Evolutionary conservation across 2,329 filamentous ascomycete genomes (phyloP), one percentile per base, ranked within the genome.

Genomic region (Pyrenochaeta sp.): DNA sequence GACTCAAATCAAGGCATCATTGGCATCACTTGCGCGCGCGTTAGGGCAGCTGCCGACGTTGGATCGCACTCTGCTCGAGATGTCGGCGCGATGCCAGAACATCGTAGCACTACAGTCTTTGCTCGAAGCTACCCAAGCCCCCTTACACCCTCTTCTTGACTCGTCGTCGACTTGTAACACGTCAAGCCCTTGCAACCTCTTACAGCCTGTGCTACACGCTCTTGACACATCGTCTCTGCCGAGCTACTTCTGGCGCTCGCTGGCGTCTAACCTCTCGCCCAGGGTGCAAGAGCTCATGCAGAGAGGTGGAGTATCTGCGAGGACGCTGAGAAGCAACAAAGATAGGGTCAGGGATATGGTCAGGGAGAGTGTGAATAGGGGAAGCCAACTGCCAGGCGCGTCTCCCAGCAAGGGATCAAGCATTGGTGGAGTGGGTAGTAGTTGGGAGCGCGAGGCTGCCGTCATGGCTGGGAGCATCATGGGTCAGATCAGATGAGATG

Each of bases 401-500:
- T 70, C 81, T 0, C 69, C 86, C 40, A 74, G 61, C 54, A 79
- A 72, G 62, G 73, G 74, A 81, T 44, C 82, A 36, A 69, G 78
- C n/a, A 77, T 78, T 11, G 78, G 78, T 18, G 49, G 36, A 58
- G 77, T 74, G 58, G 81, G 79, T 6, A 84, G 80, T 50, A 84
- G 80, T 50, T 97, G 92, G 91, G 94, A 97, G 68, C 85, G 94
- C 33, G 95, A 98, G 77, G 89, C 93, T 42, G 92, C 93, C 1
- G 93, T 98, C 42, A 97, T 98, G 94, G 90, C 96, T 36, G 89
- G 90, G 46, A 91, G 91, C 66, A 87, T 97, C 5, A 82, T 92
- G 44, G 83, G 84, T n/a, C 66, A 68, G 54, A 67, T 75, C 15
- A 67, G 67, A 47, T 74, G 49, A 66, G 35, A 4, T 15, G 20